These are phyloP conservation scores for Suillus placidus DNA, from an alignment of 768 basidiomycete species.

Conservation along the genomic window DNA sequence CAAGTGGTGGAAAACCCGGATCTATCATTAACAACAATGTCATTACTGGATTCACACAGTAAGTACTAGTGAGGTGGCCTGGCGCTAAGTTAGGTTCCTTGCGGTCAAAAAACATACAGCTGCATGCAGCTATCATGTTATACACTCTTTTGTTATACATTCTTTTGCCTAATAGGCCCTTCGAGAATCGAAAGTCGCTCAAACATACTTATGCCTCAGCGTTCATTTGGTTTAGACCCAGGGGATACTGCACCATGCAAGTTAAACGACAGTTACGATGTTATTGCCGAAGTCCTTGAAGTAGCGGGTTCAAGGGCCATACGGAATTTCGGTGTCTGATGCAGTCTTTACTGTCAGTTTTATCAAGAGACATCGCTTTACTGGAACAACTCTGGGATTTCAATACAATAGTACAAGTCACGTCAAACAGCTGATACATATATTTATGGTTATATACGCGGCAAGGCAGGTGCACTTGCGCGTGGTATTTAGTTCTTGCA, in stretches of 20 bases:
- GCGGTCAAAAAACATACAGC: not conserved
- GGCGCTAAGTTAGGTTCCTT: too few species aligned
- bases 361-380: not conserved
- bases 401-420: conserved; percentile 1
- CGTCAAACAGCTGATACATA: not conserved
- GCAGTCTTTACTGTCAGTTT: not conserved
- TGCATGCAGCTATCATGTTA: not conserved
- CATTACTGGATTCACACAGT: conserved; percentile 37
- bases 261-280: too few species aligned
- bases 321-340: not conserved
- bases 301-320: not conserved
- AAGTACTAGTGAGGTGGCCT: conserved; percentile 18
- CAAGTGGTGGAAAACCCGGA: conserved; percentile 48
- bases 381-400: not conserved
- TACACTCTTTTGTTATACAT: not conserved
- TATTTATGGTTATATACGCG: not conserved
- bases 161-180: not conserved
- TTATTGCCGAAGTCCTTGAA: too few species aligned
- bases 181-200: too few species aligned
- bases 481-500: conserved; percentile 1
- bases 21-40: conserved; percentile 31
- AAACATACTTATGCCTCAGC: too few species aligned
- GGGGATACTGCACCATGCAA: too few species aligned
- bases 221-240: too few species aligned
- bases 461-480: not conserved